Conservation (phyloP, 2,329 filamentous ascomycete genomes). For the Nakataea oryzae region DNA sequence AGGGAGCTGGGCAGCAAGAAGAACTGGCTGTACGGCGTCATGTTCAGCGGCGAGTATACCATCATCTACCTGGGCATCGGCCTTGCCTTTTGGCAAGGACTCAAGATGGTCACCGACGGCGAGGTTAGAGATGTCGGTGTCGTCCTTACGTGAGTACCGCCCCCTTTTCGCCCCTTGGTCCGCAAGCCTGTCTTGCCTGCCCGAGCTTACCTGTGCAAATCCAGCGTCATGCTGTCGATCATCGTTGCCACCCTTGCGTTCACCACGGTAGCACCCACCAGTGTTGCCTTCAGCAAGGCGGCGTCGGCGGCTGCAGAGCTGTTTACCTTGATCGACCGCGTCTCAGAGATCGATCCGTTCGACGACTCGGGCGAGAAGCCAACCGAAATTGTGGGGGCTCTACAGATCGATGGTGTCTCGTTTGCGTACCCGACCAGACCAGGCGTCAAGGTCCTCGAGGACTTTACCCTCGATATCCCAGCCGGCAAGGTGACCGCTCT, state of each 20-base stretch:
- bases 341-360: conserved; percentile 25
- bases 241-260: conserved; percentile 25
- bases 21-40: conserved; percentile 27
- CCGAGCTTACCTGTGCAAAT: neutral
- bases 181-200: neutral
- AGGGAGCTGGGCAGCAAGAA: conserved; percentile 29
- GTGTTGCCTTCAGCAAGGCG: conserved; percentile 26
- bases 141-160: neutral
- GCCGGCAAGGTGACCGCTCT: conserved; percentile 33
- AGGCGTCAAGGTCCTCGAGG: conserved; percentile 26
- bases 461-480: conserved; percentile 29
- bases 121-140: conserved; percentile 24
- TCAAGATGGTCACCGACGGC: conserved; percentile 31
- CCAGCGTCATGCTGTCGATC: conserved; percentile 25
- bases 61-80: conserved; percentile 35
- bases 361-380: conserved; percentile 19
- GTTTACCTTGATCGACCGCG: conserved; percentile 25
- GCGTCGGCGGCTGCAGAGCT: conserved; percentile 23
- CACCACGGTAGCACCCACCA: conserved; percentile 24
- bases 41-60: conserved; percentile 35
- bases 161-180: neutral
- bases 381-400: conserved; percentile 16
- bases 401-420: conserved; percentile 28
- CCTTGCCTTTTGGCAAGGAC: conserved; percentile 41
- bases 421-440: conserved; percentile 35